phyloP scores from a whole-genome alignment of 192 early-diverging fungal species.

The Coemansia furcata region DNA sequence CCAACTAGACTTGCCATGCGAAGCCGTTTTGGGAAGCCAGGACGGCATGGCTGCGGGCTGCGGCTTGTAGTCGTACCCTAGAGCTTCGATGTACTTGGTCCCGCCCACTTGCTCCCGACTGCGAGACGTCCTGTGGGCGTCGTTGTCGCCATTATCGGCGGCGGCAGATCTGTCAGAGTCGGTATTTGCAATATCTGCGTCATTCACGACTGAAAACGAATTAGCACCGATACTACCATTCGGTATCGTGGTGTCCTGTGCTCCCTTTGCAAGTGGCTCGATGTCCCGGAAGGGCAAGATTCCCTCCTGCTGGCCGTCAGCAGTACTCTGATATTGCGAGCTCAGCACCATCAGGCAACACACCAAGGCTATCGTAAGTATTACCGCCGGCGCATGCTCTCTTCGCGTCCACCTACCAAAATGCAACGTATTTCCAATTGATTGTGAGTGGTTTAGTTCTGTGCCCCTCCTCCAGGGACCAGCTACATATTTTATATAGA shows the following conservation, averaged over 20 bases:
- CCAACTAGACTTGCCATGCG: not conserved
- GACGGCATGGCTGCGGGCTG: slow-evolving; percentile 33
- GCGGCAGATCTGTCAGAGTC: not conserved
- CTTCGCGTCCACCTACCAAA: slow-evolving; percentile 11
- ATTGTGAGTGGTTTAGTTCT: not conserved
- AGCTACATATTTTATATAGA: not conserved
- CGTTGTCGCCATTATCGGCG: not conserved
- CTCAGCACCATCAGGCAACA: slow-evolving; percentile 11
- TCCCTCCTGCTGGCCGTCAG: not conserved
- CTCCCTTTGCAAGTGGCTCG: not conserved
- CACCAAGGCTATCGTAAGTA: slow-evolving; percentile 2
- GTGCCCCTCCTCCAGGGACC: not conserved
- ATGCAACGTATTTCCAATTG: not conserved
- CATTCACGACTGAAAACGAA: not conserved
- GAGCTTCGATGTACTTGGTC: slow-evolving; percentile 30
- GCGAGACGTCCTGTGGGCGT: not conserved
- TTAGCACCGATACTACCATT: not conserved
- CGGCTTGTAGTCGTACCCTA: slow-evolving; percentile 30
- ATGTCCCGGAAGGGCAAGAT: not conserved
- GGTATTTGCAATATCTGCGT: not conserved
- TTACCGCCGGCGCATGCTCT: slow-evolving; percentile 5
- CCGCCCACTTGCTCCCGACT: not conserved
- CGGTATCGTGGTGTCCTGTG: not conserved
- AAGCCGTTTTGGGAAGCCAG: slow-evolving; percentile 27
- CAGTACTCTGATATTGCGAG: not conserved